Base-by-base conservation (phyloP, 2,329 filamentous ascomycete species). In the Knoxdaviesia proteae region DNA sequence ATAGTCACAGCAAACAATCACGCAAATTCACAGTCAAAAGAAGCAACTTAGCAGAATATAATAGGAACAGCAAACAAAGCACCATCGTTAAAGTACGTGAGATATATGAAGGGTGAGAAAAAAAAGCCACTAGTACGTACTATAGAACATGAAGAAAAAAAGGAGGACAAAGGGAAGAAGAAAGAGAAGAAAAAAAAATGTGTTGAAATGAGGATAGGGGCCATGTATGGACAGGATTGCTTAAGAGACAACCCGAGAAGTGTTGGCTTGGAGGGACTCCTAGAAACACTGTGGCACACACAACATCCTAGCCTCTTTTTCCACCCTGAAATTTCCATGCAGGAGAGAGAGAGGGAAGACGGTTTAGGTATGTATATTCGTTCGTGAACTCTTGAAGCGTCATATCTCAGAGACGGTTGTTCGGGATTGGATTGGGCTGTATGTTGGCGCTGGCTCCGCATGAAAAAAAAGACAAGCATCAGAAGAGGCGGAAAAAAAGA, bases 401-500 rank as follows among this genome's bases (percentile, higher is more conserved):
- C 20, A 20, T 20, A 20, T 20, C 20, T 20, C 20, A 20, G 20
- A 20, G 3, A 20, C 20, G 20, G 20, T 20, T 20, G 20, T 20
- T 20, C 3, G 20, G 20, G 20, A 20, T 20, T 20, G 20, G 20
- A 20, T 20, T 20, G 20, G 20, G 20, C 20, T 20, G 20, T 20
- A 20, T 20, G 20, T 20, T 20, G 20, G 20, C 20, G 20, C 20
- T 20, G 20, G 20, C 20, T 20, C 20, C 20, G 20, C 20, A 45
- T 46, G 10, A 44, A 46, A 45, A 37, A 35, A 38, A 31, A 42
- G 41, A 32, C 32, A 46, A 44, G 44, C 41, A 42, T 20, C 33
- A 42, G 8, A 34, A 42, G 29, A 32, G 20, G 9, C 30, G n/a
- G n/a, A 44, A 20, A 44, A 43, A 51, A 55, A 52, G 49, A 54